phyloP scores from a whole-genome alignment of 1,284 basidiomycete species.

The Tremellales sp. region DNA sequence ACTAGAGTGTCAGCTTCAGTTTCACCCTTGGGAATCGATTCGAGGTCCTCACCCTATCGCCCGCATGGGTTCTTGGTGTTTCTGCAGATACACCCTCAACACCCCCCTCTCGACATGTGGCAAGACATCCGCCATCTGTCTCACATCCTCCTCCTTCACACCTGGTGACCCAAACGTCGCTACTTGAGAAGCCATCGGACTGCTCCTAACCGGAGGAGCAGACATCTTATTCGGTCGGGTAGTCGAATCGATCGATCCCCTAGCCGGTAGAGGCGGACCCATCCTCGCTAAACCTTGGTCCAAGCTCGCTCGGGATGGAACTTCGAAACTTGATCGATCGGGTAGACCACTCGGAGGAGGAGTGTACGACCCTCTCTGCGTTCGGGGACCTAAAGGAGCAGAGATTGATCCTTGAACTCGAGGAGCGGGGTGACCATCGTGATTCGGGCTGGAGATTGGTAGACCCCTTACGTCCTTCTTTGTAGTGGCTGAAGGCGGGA shows the following conservation, averaged over 20 bases:
- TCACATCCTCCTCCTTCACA: slow-evolving; percentile 48
- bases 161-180: not conserved
- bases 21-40: not conserved
- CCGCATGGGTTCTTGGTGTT: slow-evolving; percentile 67
- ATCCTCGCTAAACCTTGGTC: slow-evolving; percentile 21
- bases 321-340: slow-evolving; percentile 1
- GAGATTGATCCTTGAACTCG: slow-evolving; percentile 16
- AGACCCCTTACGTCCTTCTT: slow-evolving; percentile 37
- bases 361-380: slow-evolving; percentile 23
- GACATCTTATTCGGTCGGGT: not conserved
- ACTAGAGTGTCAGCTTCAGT: slow-evolving; percentile 35
- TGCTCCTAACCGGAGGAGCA: not conserved
- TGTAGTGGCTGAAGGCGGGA: not conserved
- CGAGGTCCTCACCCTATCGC: slow-evolving; percentile 62
- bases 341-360: slow-evolving; percentile 10
- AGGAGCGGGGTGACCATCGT: slow-evolving; percentile 6
- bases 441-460: slow-evolving; percentile 27
- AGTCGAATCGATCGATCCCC: slow-evolving; percentile 13
- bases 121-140: slow-evolving; percentile 66
- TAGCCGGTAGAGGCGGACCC: not conserved
- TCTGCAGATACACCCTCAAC: slow-evolving; percentile 66
- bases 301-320: slow-evolving; percentile 20
- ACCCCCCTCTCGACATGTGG: slow-evolving; percentile 69
- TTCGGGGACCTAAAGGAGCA: slow-evolving; percentile 29
- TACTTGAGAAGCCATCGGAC: not conserved